Percentiles rank a stretch among this genome's conserved stretches.
phyloP scores from a whole-genome alignment of 208 protist species.

The Balamuthia mandrillaris region DNA sequence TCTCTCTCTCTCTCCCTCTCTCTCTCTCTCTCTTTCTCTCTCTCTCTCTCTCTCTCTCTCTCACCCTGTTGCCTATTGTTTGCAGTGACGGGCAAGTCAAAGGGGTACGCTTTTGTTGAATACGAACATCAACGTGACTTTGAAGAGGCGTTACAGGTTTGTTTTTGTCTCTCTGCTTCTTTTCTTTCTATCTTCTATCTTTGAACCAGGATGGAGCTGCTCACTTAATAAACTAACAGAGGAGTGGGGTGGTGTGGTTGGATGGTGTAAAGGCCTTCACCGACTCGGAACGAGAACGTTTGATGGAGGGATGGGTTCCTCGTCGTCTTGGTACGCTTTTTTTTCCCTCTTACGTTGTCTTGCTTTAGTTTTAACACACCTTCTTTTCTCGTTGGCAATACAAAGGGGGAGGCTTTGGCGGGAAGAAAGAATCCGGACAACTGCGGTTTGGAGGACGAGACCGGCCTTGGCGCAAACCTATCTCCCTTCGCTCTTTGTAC shows the following conservation, averaged over 20 bases:
- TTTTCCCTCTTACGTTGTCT: not conserved
- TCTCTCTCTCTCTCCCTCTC: not conserved
- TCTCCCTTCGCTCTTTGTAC: no score
- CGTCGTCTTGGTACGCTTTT: conserved; percentile 33
- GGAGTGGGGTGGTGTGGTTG: not conserved
- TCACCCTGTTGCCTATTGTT: not conserved
- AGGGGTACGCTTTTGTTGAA: conserved; percentile 50
- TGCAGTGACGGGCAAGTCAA: conserved; percentile 52
- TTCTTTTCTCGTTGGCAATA: conserved; percentile 28
- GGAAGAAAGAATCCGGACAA: conserved; percentile 54
- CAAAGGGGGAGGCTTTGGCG: conserved; percentile 42
- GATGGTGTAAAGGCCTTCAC: conserved; percentile 31
- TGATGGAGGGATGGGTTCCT: conserved; percentile 43
- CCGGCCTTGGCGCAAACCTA: conserved; percentile 41
- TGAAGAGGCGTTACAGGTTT: not conserved
- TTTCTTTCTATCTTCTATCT: not conserved
- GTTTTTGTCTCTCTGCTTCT: not conserved
- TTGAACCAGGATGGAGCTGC: not conserved
- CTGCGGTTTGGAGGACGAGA: conserved; percentile 53
- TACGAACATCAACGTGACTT: conserved; percentile 27
- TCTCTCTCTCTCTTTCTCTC: not conserved
- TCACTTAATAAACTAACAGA: no score
- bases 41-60: not conserved
- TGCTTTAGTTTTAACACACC: not conserved
- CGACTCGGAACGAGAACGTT: conserved; percentile 39